These are phyloP conservation scores for Lipomyces orientalis DNA, from an alignment of 805 yeast genomes.

Conservation along the genomic window DNA sequence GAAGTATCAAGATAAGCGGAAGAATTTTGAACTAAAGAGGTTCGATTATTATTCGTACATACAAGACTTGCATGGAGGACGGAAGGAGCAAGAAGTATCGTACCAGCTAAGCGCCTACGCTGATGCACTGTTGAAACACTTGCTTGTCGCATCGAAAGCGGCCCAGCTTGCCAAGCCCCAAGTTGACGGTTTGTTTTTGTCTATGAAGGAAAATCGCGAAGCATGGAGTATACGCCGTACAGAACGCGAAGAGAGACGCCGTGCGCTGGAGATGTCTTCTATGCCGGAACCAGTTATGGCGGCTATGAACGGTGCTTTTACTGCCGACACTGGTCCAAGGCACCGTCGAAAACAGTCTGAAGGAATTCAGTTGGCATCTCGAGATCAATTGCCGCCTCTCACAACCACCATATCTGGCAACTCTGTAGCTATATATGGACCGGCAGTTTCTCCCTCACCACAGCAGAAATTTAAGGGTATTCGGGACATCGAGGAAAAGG, in stretches of 20 bases:
- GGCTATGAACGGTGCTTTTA: background rate
- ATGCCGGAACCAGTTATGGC: constrained; percentile 33
- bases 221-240: constrained; percentile 46
- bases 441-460: constrained; percentile 3
- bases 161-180: constrained; percentile 43
- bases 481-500: constrained; percentile 15
- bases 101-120: constrained; percentile 48
- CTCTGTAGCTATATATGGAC: constrained; percentile 5
- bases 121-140: constrained; percentile 44
- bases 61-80: constrained; percentile 51
- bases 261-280: constrained; percentile 46
- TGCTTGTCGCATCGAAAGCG: constrained; percentile 41
- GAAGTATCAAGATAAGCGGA: constrained; percentile 50
- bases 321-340: background rate
- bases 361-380: background rate
- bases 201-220: constrained; percentile 32
- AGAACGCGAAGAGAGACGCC: constrained; percentile 48
- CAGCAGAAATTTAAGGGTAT: background rate
- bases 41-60: constrained; percentile 51
- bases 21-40: constrained; percentile 50
- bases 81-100: constrained; percentile 50
- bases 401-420: constrained; percentile 16
- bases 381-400: constrained; percentile 10
- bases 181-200: constrained; percentile 42
- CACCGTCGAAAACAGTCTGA: constrained; percentile 6